A percentile compares a stretch with the other conserved stretches of the same genome.
Evolutionary conservation across 2,329 filamentous ascomycete species (phyloP).

Genomic region (Aspergillus ustus): DNA sequence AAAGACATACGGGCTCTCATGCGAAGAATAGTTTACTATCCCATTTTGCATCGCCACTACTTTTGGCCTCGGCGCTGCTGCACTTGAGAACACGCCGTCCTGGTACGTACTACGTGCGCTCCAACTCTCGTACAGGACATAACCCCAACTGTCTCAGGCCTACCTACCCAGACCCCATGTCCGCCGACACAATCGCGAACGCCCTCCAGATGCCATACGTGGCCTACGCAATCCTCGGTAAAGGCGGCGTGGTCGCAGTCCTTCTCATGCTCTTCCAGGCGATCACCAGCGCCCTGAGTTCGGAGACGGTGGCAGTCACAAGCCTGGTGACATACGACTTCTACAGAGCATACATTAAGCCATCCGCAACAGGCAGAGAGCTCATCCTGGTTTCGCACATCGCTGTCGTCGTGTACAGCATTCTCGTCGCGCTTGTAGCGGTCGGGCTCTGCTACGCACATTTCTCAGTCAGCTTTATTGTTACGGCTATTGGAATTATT

Average conservation of each 20-base stretch:
- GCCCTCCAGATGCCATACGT: conserved; percentile 35
- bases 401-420: conserved; percentile 36
- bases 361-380: conserved; percentile 23
- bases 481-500: conserved; percentile 30
- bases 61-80: conserved; percentile 31
- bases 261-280: conserved; percentile 49
- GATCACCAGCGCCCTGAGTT: conserved; percentile 37
- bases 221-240: conserved; percentile 33
- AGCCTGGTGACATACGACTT: conserved; percentile 32
- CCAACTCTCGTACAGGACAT: no score
- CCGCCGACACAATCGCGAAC: conserved; percentile 21
- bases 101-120: neutral
- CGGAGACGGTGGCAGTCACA: neutral
- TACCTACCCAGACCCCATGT: conserved; percentile 26
- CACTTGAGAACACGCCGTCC: conserved; percentile 22
- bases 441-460: conserved; percentile 32
- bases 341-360: conserved; percentile 37
- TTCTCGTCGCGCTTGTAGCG: conserved; percentile 17
- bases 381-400: conserved; percentile 29
- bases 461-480: conserved; percentile 23
- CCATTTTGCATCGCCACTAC: conserved; percentile 32
- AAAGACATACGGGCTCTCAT: no score
- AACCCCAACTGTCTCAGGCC: neutral
- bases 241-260: conserved; percentile 29
- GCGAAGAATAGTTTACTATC: conserved; percentile 25